Percentiles rank a stretch among this genome's conserved stretches.
These are phyloP conservation scores for Aspergillus thermomutatus DNA, from an alignment of 2,329 filamentous ascomycete species.

Conservation along the genomic window DNA sequence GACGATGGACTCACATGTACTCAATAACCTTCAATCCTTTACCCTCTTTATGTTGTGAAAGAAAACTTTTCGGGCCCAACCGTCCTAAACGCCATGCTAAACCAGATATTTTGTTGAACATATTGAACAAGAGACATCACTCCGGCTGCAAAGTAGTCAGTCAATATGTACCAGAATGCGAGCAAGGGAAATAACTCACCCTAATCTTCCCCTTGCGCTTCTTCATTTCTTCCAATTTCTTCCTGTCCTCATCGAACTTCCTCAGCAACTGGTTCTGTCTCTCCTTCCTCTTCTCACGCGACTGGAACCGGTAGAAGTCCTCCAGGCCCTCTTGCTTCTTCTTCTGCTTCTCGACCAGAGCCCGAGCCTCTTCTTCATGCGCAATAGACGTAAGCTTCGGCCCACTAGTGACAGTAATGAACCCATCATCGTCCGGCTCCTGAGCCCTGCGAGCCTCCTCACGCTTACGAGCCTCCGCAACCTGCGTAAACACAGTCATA, in stretches of 20 bases:
- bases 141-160: conserved; percentile 29
- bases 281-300: conserved; percentile 73
- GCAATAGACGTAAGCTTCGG: conserved; percentile 70
- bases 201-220: conserved; percentile 62
- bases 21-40: conserved; percentile 10
- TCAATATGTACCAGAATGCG: conserved; percentile 6
- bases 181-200: conserved; percentile 26
- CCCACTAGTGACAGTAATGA: conserved; percentile 84
- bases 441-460: conserved; percentile 63
- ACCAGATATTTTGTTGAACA: conserved; percentile 12
- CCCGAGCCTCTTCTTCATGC: conserved; percentile 65
- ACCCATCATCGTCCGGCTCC: conserved; percentile 90
- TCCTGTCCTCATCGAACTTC: conserved; percentile 73
- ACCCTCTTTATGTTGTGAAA: conserved; percentile 10
- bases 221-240: conserved; percentile 68
- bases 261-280: conserved; percentile 66
- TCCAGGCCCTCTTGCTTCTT: conserved; percentile 63
- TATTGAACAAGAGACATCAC: conserved; percentile 18
- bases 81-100: conserved; percentile 32
- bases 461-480: conserved; percentile 63
- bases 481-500: conserved; percentile 72
- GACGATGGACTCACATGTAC: conserved; percentile 19
- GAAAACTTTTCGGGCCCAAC: conserved; percentile 7
- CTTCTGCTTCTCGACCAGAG: conserved; percentile 55
- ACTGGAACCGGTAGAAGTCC: conserved; percentile 83